These are phyloP conservation scores for Cyclotella distinguenda DNA, from an alignment of 108 stramenopile genomes.

Conservation along the genomic window DNA sequence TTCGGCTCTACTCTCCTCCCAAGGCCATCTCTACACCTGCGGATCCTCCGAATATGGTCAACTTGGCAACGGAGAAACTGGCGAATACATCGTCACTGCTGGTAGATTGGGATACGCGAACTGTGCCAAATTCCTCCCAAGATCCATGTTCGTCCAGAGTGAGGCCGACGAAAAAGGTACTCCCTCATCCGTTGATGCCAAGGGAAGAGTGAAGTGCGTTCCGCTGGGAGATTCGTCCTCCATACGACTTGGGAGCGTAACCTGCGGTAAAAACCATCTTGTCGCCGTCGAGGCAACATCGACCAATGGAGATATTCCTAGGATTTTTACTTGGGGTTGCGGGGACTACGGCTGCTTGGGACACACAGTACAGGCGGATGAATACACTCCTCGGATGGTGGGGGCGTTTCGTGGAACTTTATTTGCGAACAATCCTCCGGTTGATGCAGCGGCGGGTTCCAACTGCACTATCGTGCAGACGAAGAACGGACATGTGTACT, in stretches of 20 bases:
- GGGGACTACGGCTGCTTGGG: conserved; percentile 88
- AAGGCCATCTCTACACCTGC: conserved; percentile 74
- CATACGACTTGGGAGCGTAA: conserved; percentile 59
- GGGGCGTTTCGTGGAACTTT: conserved; percentile 50
- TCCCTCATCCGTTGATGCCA: not conserved
- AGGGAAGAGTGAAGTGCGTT: conserved; percentile 45
- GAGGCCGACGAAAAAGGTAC: conserved; percentile 38
- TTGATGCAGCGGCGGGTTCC: conserved; percentile 60
- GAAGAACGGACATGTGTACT: conserved; percentile 81
- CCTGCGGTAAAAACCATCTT: conserved; percentile 83
- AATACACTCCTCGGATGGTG: conserved; percentile 75
- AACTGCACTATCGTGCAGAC: conserved; percentile 71
- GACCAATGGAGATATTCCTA: conserved; percentile 28
- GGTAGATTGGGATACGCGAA: conserved; percentile 80
- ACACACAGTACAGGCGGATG: conserved; percentile 81
- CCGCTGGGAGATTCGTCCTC: conserved; percentile 35
- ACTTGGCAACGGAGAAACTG: conserved; percentile 87
- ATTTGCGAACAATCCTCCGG: conserved; percentile 50
- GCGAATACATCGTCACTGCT: conserved; percentile 84
- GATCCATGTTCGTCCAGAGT: conserved; percentile 58
- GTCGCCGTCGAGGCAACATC: conserved; percentile 76
- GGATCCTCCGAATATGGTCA: conserved; percentile 85
- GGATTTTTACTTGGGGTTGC: conserved; percentile 83
- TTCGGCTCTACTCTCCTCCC: conserved; percentile 67
- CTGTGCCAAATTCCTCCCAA: conserved; percentile 57